phyloP scores from a whole-genome alignment of 805 yeast species.

The Vanderwaltozyma tropicalis region DNA sequence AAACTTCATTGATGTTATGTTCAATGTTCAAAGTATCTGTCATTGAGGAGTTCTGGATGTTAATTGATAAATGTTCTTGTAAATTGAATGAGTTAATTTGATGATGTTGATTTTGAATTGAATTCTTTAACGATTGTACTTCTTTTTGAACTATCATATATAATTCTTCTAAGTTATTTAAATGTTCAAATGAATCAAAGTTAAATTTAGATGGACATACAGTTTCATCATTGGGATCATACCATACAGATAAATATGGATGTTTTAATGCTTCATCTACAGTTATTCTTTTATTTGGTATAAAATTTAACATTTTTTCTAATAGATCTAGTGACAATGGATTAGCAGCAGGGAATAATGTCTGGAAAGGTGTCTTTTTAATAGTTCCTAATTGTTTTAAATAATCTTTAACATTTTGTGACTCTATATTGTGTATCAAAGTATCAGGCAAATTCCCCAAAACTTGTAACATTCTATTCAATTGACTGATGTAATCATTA shows the following conservation, averaged over 20 bases:
- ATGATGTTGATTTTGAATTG: no score
- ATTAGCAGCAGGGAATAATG: constrained; percentile 74
- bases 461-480: constrained; percentile 74
- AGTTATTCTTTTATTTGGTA: constrained; percentile 72
- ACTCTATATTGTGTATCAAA: constrained; percentile 60
- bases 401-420: constrained; percentile 83
- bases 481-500: constrained; percentile 89
- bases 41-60: no score
- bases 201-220: constrained; percentile 72
- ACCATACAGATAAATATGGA: constrained; percentile 83
- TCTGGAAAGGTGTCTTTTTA: constrained; percentile 64
- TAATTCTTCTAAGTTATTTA: constrained; percentile 68
- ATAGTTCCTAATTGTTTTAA: constrained; percentile 77
- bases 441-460: constrained; percentile 87
- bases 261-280: constrained; percentile 83
- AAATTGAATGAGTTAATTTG: no score
- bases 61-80: no score
- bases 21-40: no score
- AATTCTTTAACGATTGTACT: neutral
- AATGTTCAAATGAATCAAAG: constrained; percentile 72
- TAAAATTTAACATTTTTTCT: constrained; percentile 70
- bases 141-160: constrained; percentile 69
- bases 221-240: constrained; percentile 87
- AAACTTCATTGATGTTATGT: no score
- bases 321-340: constrained; percentile 78